Conservation (phyloP, 495 filamentous ascomycete species). For the Podospora anserina region DNA sequence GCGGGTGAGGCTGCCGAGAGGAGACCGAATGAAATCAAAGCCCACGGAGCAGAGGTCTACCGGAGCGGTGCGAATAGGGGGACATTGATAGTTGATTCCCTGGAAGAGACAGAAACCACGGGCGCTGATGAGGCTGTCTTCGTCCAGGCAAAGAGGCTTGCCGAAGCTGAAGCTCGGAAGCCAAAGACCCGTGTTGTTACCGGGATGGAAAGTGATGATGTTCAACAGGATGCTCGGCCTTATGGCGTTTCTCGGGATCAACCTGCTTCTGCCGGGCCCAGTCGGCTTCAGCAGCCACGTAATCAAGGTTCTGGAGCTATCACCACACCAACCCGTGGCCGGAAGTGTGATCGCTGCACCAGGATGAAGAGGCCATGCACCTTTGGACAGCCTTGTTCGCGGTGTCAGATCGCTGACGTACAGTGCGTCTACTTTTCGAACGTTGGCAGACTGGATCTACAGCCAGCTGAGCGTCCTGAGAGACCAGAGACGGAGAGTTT, state of each 20-base stretch:
- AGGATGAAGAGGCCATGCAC: neutral
- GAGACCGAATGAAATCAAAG: neutral
- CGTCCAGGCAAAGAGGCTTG: neutral
- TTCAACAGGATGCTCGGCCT: neutral
- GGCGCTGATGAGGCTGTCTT: neutral
- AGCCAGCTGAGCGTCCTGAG: neutral
- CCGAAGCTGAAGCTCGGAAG: neutral
- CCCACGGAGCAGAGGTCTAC: neutral
- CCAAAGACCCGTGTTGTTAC: neutral
- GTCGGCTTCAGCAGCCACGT: neutral
- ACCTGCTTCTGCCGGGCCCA: neutral
- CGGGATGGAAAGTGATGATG: neutral
- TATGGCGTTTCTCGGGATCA: neutral
- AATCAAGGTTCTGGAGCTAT: neutral
- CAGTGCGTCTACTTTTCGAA: neutral
- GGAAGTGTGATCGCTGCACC: neutral
- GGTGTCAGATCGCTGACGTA: neutral
- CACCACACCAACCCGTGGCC: neutral
- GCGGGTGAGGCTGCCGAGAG: neutral
- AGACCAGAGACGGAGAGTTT: neutral
- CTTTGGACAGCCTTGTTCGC: neutral
- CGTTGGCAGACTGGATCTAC: neutral
- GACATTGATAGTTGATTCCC: neutral
- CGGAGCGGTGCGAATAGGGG: neutral
- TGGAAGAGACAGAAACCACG: neutral